A percentile compares a stretch with the other conserved stretches of the same genome.
phyloP scores from a whole-genome alignment of 2,329 filamentous ascomycete genomes.

The Arthrobotrys iridis region DNA sequence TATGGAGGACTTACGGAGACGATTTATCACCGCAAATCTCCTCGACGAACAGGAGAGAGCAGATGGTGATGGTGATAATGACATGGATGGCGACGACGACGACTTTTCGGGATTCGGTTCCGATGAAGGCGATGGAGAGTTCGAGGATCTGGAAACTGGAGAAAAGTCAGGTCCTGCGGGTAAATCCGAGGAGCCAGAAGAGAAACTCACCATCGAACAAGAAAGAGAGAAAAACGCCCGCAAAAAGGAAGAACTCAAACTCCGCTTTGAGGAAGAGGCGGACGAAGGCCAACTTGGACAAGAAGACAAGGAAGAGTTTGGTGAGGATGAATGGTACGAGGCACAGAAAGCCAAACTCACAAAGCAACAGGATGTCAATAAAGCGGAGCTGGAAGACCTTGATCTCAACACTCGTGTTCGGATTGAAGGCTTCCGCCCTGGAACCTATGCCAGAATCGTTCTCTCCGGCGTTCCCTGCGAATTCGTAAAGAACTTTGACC shows the following conservation, averaged over 20 bases:
- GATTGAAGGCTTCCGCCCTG: constrained; percentile 90
- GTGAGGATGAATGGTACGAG: constrained; percentile 99
- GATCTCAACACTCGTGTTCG: constrained; percentile 83
- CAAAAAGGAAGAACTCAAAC: constrained; percentile 91
- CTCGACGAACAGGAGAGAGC: constrained; percentile 68
- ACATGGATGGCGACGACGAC: constrained; percentile 63
- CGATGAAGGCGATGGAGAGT: constrained; percentile 80
- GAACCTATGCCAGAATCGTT: constrained; percentile 91
- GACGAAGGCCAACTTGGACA: constrained; percentile 70
- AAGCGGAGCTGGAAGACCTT: constrained; percentile 86
- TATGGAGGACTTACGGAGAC: constrained; percentile 75
- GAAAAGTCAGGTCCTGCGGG: constrained; percentile 66
- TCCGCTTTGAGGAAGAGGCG: constrained; percentile 97
- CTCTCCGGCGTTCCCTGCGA: constrained; percentile 90
- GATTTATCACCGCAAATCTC: constrained; percentile 78
- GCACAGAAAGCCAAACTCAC: constrained; percentile 92
- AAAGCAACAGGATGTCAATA: constrained; percentile 97
- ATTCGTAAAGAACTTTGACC: constrained; percentile 83
- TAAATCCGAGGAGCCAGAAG: constrained; percentile 63
- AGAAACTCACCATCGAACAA: constrained; percentile 74
- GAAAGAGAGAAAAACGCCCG: constrained; percentile 91
- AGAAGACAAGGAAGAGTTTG: constrained; percentile 77
- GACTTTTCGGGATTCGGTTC: constrained; percentile 62
- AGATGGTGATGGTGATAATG: constrained; percentile 64
- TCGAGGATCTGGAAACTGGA: constrained; percentile 84